These are phyloP conservation scores for Rhypophila decipiens DNA, from an alignment of 495 filamentous ascomycete genomes.

Conservation along the genomic window DNA sequence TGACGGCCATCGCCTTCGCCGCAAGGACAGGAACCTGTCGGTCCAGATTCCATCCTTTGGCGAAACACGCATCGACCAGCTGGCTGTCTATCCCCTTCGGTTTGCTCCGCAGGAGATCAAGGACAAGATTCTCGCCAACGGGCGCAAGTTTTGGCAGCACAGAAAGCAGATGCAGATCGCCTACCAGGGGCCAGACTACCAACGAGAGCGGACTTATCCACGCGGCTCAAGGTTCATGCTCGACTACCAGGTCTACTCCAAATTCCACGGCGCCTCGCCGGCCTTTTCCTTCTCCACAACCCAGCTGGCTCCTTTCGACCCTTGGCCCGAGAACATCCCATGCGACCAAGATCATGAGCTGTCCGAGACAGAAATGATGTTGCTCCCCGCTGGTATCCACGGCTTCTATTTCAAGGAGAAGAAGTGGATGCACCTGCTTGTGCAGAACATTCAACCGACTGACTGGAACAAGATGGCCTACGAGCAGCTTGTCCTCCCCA, in stretches of 20 bases:
- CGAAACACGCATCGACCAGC: background rate
- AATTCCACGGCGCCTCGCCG: background rate
- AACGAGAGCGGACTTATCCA: background rate
- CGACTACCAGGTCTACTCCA: background rate
- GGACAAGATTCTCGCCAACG: background rate
- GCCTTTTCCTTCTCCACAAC: background rate
- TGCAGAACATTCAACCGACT: conserved; percentile 22
- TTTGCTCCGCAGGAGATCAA: background rate
- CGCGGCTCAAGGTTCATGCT: background rate
- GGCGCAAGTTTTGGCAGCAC: background rate
- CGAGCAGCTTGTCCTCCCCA: conserved; percentile 43
- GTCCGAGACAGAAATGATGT: background rate
- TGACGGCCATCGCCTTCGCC: background rate
- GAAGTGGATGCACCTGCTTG: conserved; percentile 8
- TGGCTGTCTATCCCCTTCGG: background rate
- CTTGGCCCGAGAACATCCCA: background rate
- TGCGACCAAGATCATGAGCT: background rate
- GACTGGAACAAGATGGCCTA: conserved; percentile 48
- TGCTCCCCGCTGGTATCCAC: conserved; percentile 11
- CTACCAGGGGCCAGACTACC: background rate
- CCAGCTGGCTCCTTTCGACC: background rate
- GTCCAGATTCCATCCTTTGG: background rate
- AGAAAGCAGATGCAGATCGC: background rate
- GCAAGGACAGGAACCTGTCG: background rate
- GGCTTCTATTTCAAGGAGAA: background rate